Evolutionary conservation across 495 filamentous ascomycete genomes (phyloP).

Genomic region (Daldinia childiae): DNA sequence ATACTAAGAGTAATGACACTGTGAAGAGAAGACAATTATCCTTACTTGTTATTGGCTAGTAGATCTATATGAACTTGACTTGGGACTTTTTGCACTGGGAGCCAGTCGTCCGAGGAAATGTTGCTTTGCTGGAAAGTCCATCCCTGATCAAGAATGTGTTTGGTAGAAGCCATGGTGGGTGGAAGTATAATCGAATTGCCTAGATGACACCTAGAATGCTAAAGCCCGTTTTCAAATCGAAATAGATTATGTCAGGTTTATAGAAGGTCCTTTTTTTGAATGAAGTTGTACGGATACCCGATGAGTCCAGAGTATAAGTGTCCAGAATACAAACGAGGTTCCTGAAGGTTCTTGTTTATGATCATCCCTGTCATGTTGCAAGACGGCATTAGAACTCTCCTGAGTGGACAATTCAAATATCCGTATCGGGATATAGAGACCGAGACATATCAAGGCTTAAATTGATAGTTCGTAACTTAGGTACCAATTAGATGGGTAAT

Average conservation of each 20-base stretch:
- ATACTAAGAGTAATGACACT: background rate
- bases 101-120: constrained; percentile 31
- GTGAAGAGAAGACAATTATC: background rate
- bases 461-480: background rate
- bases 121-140: constrained; percentile 42
- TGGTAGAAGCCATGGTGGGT: constrained; percentile 30
- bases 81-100: constrained; percentile 41
- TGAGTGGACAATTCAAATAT: background rate
- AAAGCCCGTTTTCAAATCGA: background rate
- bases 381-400: background rate
- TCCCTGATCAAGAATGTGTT: constrained; percentile 31
- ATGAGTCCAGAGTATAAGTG: background rate
- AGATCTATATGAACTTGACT: constrained; percentile 46
- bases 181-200: background rate
- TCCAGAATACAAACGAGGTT: background rate
- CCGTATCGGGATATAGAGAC: background rate
- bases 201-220: background rate
- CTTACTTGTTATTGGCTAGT: constrained; percentile 42
- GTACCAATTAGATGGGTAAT: too few species aligned
- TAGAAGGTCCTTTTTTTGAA: background rate
- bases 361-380: background rate
- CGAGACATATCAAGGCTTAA: background rate
- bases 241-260: background rate
- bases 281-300: background rate
- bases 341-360: background rate